A percentile compares a stretch with the other conserved stretches of the same genome.
phyloP scores from a whole-genome alignment of 345 rosid species.

The Heritiera littoralis region DNA sequence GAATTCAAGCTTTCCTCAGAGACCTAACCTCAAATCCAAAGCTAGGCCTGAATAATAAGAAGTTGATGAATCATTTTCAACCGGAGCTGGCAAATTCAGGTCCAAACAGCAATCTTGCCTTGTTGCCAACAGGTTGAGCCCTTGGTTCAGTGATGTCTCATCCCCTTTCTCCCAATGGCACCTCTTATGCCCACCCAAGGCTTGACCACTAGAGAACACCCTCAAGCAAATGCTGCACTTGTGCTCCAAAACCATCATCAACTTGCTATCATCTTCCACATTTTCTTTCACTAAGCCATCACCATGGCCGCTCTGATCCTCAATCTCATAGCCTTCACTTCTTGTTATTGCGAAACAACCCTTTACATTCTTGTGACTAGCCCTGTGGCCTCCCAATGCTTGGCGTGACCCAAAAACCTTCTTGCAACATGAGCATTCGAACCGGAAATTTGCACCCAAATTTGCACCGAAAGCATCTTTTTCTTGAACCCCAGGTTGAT shows the following conservation, averaged over 20 bases:
- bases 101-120: constrained; percentile 43
- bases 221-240: constrained; percentile 62
- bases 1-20: constrained; percentile 29
- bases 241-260: constrained; percentile 41
- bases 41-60: constrained; percentile 44
- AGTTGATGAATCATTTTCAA: constrained; percentile 38
- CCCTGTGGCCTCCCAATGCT: constrained; percentile 90
- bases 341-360: constrained; percentile 73
- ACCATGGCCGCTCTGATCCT: background rate
- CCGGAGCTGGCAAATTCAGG: constrained; percentile 67
- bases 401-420: constrained; percentile 85
- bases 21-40: constrained; percentile 77
- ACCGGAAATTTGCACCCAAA: constrained; percentile 26
- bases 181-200: constrained; percentile 80
- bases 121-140: constrained; percentile 16
- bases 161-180: constrained; percentile 71
- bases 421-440: constrained; percentile 82
- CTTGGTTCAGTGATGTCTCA: constrained; percentile 28
- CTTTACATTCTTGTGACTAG: constrained; percentile 78
- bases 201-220: constrained; percentile 71
- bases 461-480: constrained; percentile 3
- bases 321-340: constrained; percentile 31
- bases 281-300: constrained; percentile 16
- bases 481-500: constrained; percentile 22
- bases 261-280: constrained; percentile 27